Evolutionary conservation across 176 grass and related monocot genomes (phyloP), one percentile per base, ranked within the genome.

Genomic region (Paspalum vaginatum): DNA sequence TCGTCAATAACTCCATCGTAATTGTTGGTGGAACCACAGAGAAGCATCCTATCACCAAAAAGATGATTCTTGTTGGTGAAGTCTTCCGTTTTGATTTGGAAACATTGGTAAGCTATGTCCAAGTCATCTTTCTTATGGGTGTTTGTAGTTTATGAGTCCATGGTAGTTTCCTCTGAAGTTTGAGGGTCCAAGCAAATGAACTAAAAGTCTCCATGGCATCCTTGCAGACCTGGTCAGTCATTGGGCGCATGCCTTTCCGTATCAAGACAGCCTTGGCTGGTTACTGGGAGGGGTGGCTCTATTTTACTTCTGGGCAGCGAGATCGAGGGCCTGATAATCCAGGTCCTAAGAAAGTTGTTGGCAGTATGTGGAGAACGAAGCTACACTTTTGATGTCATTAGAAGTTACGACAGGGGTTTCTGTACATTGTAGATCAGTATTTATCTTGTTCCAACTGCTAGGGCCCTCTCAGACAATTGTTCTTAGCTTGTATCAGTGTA

Each of bases 1-100:
- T 94, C 18, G 69, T 92, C n/a, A 85, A 87, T 70, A 91, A 92
- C 82, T 94, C 95, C 9, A 88, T 97, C 72, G 72, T 91, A 49
- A 75, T 97, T 67, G 87, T 94, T 27, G 92, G 91, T 7, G 95
- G 95, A 76, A 94, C 89, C 13, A 94, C 91, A 25, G 85, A 94
- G 78, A 94, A 94, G 62, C 95, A 97, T 79, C 95, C 95, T 38
- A 50, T 92, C 43, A 97, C 89, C 51, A 97, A 97, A 82, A 97
- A 88, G 73, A 97, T 94, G 91, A 88, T 94, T 78, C 87, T 97
- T 58, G 89, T 97, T 61, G 91, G 94, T 77, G 91, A 97, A 86
- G 85, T 94, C 41, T 92, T 97, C 81, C 83, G 53, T 25, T 89
- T 94, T 68, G 76, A 94, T 82, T 85, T 97, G 59, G 84, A 94